Evolutionary conservation across 2,329 filamentous ascomycete species (phyloP), one percentile per base, ranked within the genome.

Genomic region (Niveomyces coronatus): DNA sequence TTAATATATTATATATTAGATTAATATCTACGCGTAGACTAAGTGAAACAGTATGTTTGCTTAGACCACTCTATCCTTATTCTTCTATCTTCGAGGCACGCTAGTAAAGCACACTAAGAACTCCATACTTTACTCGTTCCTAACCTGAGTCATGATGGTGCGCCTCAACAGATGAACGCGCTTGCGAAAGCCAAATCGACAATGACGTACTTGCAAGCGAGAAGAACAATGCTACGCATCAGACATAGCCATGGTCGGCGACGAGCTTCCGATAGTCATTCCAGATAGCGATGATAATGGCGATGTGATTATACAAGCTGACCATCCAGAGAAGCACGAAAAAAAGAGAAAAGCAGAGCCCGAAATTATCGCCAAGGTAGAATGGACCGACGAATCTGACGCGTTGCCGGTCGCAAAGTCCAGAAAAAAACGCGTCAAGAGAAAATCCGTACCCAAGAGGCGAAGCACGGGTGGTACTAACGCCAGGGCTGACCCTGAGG

Each of bases 321-420:
- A 9, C 13, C 5, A 39, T n/a, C n/a, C n/a, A n/a, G n/a, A 24
- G 23, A 30, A 34, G 22, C 13, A 14, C 4, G 38, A 24, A 4
- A 37, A 22, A 27, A 67, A 67, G 47, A 55, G 63, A 16, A 69
- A 67, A 45, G 46, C 53, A 4, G 52, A 57, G 3, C 31, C 48
- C 9, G 52, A 58, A 6, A 48, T 61, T 20, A 56, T 57, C 13
- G 64, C 67, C 40, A 70, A 67, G 47, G 60, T 69, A 2, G 52
- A 61, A n/a, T 74, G 67, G 68, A 71, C 69, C 4, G 75, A 77
- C 40, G 74, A 80, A 24, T 75, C 75, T 2, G 70, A 74, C 18
- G 66, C 68, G 16, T 67, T 69, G 7, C 85, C 85, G n/a, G 33
- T 35, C 65, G 71, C 2, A 66, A 66, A 17, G 64, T 63, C 19